These are phyloP conservation scores for Chalara sp. DNA, from an alignment of 2,329 filamentous ascomycete species.

Conservation along the genomic window DNA sequence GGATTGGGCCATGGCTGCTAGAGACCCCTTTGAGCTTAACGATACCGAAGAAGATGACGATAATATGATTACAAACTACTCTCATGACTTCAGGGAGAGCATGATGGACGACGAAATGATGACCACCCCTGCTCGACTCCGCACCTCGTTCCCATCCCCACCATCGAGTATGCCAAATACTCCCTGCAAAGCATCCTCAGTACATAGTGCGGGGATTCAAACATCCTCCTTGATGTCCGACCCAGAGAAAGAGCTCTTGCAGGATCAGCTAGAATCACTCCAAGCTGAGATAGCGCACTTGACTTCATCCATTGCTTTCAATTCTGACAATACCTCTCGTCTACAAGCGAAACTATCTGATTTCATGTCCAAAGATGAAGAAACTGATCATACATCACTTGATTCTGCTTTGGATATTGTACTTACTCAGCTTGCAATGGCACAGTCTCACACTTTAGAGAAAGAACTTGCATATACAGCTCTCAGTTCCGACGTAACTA, in stretches of 20 bases:
- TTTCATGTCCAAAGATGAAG: conserved; percentile 19
- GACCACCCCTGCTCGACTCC: conserved; percentile 20
- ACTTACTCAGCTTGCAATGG: conserved; percentile 24
- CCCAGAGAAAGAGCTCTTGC: conserved; percentile 18
- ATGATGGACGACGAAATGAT: conserved; percentile 17
- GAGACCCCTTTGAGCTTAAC: conserved; percentile 34
- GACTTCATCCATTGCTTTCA: conserved; percentile 17
- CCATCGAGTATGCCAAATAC: conserved; percentile 25
- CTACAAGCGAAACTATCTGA: conserved; percentile 21
- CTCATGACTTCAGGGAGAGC: conserved; percentile 14
- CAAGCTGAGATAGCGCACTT: not conserved
- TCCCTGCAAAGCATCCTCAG: conserved; percentile 14
- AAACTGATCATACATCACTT: conserved; percentile 17
- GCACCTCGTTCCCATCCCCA: conserved; percentile 25
- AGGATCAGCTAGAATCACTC: conserved; percentile 9
- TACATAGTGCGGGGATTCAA: conserved; percentile 16
- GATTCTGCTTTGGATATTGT: conserved; percentile 26
- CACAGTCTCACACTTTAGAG: conserved; percentile 23
- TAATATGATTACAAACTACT: conserved; percentile 30
- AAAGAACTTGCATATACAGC: conserved; percentile 41
- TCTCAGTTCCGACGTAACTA: conserved; percentile 38
- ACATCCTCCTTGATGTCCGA: conserved; percentile 13
- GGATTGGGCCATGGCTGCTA: conserved; percentile 45
- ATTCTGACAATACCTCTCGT: conserved; percentile 19
- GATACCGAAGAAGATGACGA: conserved; percentile 29